Evolutionary conservation across 768 basidiomycete species (phyloP).

Genomic region (Kwoniella botswanensis): DNA sequence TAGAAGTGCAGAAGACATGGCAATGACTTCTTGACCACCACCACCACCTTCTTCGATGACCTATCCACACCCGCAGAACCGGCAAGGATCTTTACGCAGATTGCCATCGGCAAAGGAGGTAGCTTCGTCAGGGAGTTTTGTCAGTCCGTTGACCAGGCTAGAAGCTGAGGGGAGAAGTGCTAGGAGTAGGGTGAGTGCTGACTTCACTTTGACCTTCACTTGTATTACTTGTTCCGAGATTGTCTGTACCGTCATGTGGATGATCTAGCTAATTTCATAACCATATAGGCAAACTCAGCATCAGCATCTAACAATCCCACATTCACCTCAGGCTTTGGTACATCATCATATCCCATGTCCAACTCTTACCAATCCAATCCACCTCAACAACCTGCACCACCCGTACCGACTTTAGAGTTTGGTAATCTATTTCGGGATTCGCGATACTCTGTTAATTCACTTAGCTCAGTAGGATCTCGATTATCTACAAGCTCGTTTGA

Average conservation of each 20-base stretch:
- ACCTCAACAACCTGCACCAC: neutral
- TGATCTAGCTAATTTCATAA: neutral
- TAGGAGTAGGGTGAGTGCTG: constrained; percentile 22
- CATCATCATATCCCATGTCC: constrained; percentile 1
- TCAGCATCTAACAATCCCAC: constrained; percentile 1
- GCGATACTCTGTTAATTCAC: constrained; percentile 40
- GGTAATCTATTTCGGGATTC: constrained; percentile 42
- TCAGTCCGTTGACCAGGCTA: constrained; percentile 31
- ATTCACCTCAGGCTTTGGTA: neutral
- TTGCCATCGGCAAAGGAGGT: constrained; percentile 27
- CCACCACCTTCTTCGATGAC: neutral
- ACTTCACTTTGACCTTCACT: neutral
- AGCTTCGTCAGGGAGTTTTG: constrained; percentile 24
- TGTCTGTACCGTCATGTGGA: neutral
- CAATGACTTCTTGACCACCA: constrained; percentile 2
- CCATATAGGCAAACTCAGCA: constrained; percentile 17
- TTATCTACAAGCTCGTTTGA: constrained; percentile 4
- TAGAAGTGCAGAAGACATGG: neutral
- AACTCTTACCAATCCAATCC: neutral
- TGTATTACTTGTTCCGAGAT: neutral
- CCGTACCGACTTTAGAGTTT: constrained; percentile 24
- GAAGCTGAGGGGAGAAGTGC: constrained; percentile 27
- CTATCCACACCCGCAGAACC: neutral
- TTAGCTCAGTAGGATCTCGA: constrained; percentile 14
- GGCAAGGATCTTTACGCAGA: neutral